phyloP scores from a whole-genome alignment of 352 stramenopile species.

The Globisporangium orthogonon region DNA sequence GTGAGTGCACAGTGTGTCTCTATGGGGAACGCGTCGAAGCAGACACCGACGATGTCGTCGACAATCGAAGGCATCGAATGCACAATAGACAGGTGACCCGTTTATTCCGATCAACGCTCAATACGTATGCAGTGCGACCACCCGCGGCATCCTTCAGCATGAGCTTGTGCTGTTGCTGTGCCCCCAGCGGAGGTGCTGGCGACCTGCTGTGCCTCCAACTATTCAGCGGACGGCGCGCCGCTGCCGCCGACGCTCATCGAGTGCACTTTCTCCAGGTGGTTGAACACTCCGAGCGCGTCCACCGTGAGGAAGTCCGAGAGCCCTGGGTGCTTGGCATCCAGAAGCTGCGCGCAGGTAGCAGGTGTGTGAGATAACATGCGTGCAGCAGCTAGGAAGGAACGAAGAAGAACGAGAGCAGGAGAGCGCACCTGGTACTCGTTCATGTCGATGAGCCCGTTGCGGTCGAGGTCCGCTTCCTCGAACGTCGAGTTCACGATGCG shows the following conservation, averaged over 20 bases:
- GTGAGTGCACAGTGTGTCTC: slow-evolving; percentile 6
- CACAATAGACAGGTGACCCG: slow-evolving; percentile 5
- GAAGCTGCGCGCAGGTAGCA: slow-evolving; percentile 21
- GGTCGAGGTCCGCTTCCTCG: slow-evolving; percentile 70
- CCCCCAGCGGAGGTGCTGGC: no score
- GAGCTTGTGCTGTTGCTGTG: neutral
- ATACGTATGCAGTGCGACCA: neutral
- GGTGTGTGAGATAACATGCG: neutral
- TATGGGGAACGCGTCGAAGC: neutral
- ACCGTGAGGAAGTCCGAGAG: slow-evolving; percentile 85
- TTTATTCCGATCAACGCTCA: neutral
- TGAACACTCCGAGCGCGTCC: slow-evolving; percentile 75
- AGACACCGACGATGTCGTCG: neutral
- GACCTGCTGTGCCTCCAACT: slow-evolving; percentile 4
- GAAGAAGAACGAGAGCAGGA: no score
- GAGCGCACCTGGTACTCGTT: slow-evolving; percentile 64
- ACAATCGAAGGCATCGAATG: neutral
- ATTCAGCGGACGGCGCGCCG: slow-evolving; percentile 9
- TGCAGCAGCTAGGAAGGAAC: neutral
- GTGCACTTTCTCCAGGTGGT: slow-evolving; percentile 80
- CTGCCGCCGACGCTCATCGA: slow-evolving; percentile 46
- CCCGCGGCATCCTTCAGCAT: neutral
- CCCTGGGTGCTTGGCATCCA: slow-evolving; percentile 77
- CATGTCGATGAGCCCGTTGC: slow-evolving; percentile 72
- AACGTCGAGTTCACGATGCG: slow-evolving; percentile 84